Percentiles rank a stretch among this genome's conserved stretches.
Evolutionary conservation across 208 protist species (phyloP).

Genomic region (Trypanosoma mega): DNA sequence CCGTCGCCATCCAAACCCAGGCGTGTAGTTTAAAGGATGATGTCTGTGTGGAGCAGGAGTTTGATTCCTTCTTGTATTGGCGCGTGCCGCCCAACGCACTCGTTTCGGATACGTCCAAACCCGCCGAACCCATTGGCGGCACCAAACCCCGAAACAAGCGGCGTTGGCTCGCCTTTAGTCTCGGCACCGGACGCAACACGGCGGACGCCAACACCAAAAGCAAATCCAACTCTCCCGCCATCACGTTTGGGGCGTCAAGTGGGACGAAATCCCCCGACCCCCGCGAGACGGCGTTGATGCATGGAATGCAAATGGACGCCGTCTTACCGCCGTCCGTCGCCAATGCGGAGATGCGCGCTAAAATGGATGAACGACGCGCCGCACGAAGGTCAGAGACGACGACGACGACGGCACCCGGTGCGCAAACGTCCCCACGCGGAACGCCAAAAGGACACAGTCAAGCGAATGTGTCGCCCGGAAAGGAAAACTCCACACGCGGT

Average conservation of each 20-base stretch:
- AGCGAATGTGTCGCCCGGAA: too few species aligned
- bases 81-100: slow-evolving; percentile 59
- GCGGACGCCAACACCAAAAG: not conserved
- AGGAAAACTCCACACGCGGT: slow-evolving; percentile 7
- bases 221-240: slow-evolving; percentile 8
- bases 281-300: too few species aligned
- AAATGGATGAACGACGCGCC: too few species aligned
- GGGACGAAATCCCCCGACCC: too few species aligned
- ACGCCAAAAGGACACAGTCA: too few species aligned
- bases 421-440: too few species aligned
- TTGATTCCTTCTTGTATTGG: slow-evolving; percentile 79
- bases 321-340: too few species aligned
- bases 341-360: too few species aligned
- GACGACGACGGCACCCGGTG: too few species aligned
- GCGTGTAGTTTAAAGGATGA: slow-evolving; percentile 24
- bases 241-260: too few species aligned
- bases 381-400: too few species aligned
- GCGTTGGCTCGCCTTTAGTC: not conserved
- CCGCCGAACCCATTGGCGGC: not conserved
- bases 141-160: not conserved
- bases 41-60: slow-evolving; percentile 57
- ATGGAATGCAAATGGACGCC: too few species aligned
- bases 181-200: slow-evolving; percentile 4
- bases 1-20: not conserved
- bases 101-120: slow-evolving; percentile 16